phyloP scores from a whole-genome alignment of 495 filamentous ascomycete species.

The Sabuloglossum arenarium region DNA sequence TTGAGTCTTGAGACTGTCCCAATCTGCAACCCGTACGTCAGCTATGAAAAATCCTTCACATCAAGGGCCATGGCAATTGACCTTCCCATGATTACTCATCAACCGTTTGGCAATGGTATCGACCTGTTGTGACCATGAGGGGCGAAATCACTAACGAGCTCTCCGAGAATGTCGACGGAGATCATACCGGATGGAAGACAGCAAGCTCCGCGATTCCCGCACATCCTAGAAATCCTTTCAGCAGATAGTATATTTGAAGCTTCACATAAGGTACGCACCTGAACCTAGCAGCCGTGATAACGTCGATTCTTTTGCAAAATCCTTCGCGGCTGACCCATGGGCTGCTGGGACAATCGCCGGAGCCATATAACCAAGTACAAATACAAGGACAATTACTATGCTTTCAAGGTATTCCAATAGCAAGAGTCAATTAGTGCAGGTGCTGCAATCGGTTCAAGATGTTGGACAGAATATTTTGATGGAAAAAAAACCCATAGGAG shows the following conservation, averaged over 20 bases:
- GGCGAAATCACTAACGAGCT: background rate
- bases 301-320: constrained; percentile 73
- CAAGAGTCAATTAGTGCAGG: background rate
- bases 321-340: constrained; percentile 31
- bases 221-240: constrained; percentile 36
- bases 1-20: constrained; percentile 43
- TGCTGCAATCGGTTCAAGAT: background rate
- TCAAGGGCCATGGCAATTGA: constrained; percentile 16
- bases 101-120: constrained; percentile 96
- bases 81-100: constrained; percentile 89
- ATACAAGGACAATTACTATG: background rate
- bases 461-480: background rate
- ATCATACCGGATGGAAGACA: constrained; percentile 74
- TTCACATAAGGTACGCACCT: constrained; percentile 31
- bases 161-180: too few species aligned
- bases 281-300: constrained; percentile 75
- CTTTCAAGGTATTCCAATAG: background rate
- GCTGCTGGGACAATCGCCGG: constrained; percentile 23
- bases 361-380: constrained; percentile 21
- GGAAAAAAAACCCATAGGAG: background rate
- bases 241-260: constrained; percentile 3
- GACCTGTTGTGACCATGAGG: constrained; percentile 31
- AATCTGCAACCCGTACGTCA: constrained; percentile 26
- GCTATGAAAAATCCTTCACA: background rate
- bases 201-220: constrained; percentile 92